Evolutionary conservation across 176 grass and related monocot species (phyloP).

Genomic region (Melocanna baccifera): DNA sequence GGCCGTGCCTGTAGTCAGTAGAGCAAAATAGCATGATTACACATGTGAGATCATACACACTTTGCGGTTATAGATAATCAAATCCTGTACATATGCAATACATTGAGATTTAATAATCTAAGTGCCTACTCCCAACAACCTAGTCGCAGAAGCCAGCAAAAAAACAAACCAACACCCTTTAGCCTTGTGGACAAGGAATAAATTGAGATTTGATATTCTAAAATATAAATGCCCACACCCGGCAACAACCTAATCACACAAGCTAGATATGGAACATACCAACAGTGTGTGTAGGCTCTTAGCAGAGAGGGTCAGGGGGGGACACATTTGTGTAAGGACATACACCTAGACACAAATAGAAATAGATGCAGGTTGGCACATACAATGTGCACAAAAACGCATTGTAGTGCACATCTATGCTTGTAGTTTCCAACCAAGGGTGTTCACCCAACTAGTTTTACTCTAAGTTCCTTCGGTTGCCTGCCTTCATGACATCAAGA

Average conservation of each 20-base stretch:
- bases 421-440: neutral
- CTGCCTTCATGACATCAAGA: neutral
- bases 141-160: neutral
- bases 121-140: neutral
- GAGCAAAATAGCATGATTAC: neutral
- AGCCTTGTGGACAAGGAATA: neutral
- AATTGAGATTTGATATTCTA: neutral
- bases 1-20: slow-evolving; percentile 62
- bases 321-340: neutral
- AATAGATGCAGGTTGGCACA: neutral
- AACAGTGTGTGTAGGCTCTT: neutral
- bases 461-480: neutral
- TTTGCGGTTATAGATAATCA: neutral
- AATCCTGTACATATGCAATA: neutral
- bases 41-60: neutral
- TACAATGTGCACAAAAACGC: neutral
- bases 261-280: neutral
- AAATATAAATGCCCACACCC: neutral
- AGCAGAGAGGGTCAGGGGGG: neutral
- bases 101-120: neutral
- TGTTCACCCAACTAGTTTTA: neutral
- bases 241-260: neutral
- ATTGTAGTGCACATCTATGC: neutral
- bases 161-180: neutral
- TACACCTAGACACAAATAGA: neutral